phyloP scores from a whole-genome alignment of 1,284 basidiomycete genomes.

The Microbotryum silenes-acaulis region DNA sequence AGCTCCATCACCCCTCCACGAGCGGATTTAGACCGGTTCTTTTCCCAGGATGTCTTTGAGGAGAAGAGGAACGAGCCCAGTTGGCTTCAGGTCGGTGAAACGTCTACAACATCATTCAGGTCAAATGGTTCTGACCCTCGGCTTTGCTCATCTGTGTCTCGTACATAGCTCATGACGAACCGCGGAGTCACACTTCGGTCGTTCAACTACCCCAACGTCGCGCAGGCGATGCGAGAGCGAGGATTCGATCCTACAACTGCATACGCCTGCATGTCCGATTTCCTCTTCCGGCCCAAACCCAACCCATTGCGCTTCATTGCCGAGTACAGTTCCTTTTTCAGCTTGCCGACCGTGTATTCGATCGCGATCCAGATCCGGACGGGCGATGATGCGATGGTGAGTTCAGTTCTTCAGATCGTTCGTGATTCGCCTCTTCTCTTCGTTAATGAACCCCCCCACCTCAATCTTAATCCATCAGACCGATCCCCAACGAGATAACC shows the following conservation, averaged over 20 bases:
- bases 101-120: constrained; percentile 14
- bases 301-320: constrained; percentile 19
- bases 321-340: constrained; percentile 17
- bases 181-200: constrained; percentile 24
- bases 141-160: background rate
- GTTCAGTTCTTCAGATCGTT: constrained; percentile 9
- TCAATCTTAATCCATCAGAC: background rate
- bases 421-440: background rate
- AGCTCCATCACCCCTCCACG: no score
- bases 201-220: constrained; percentile 22
- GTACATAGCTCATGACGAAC: constrained; percentile 21
- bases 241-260: constrained; percentile 13
- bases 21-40: no score
- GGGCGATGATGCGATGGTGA: constrained; percentile 22
- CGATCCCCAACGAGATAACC: background rate
- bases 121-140: constrained; percentile 4
- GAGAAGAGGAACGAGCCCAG: background rate
- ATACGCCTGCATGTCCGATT: constrained; percentile 23
- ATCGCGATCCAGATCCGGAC: constrained; percentile 20
- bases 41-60: background rate
- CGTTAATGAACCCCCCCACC: background rate
- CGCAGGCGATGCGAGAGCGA: constrained; percentile 12
- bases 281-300: constrained; percentile 25
- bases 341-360: constrained; percentile 15
- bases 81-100: constrained; percentile 15